Evolutionary conservation across 148 eudicot species (phyloP).

Genomic region (Oxyria digyna): DNA sequence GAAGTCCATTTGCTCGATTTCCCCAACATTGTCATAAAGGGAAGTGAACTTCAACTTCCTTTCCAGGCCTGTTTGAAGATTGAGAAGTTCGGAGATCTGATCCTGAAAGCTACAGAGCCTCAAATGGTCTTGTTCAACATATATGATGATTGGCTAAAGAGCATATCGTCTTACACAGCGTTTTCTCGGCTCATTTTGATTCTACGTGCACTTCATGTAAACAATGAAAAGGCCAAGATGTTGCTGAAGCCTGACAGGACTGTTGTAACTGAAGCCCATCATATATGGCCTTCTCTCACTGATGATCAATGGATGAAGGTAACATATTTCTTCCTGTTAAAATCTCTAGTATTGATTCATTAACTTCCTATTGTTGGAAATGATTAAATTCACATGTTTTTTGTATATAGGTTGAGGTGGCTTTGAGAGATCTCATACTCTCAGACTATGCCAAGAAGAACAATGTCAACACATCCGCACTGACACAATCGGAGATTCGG

Average conservation of each 20-base stretch:
- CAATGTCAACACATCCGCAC: constrained; percentile 92
- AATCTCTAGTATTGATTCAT: neutral
- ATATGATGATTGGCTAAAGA: constrained; percentile 98
- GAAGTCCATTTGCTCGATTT: constrained; percentile 97
- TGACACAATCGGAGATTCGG: constrained; percentile 95
- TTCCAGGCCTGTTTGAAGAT: constrained; percentile 99
- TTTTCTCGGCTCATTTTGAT: constrained; percentile 93
- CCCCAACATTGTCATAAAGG: constrained; percentile 97
- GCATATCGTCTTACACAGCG: constrained; percentile 93
- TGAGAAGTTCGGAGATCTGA: constrained; percentile 97
- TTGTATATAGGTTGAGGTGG: constrained; percentile 91
- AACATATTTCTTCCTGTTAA: neutral
- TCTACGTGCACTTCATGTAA: constrained; percentile 93
- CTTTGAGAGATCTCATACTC: constrained; percentile 88
- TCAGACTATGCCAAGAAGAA: constrained; percentile 99
- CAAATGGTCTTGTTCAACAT: constrained; percentile 99
- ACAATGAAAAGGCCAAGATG: constrained; percentile 99
- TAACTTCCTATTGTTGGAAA: neutral
- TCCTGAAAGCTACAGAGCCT: constrained; percentile 96
- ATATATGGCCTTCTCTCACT: constrained; percentile 94
- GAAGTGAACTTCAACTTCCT: constrained; percentile 97
- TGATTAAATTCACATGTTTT: neutral
- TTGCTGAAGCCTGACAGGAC: constrained; percentile 94
- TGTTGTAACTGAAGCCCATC: constrained; percentile 91
- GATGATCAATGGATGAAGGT: constrained; percentile 99